phyloP scores from a whole-genome alignment of 1,284 basidiomycete genomes.

The Lignosus rhinocerotis region DNA sequence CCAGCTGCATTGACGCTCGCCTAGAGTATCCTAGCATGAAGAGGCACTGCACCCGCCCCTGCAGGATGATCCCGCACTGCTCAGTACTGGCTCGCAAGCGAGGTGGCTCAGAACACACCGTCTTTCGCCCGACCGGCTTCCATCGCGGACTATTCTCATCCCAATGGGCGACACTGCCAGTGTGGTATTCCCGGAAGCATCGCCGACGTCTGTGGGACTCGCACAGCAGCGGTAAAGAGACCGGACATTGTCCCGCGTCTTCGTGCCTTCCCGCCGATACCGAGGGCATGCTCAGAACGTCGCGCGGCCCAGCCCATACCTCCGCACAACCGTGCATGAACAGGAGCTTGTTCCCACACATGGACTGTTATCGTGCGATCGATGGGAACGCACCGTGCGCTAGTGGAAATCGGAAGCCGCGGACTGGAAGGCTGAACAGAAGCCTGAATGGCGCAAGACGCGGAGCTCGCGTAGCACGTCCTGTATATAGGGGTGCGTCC shows the following conservation, averaged over 20 bases:
- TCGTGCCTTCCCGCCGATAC: conserved; percentile 18
- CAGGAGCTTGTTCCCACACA: conserved; percentile 16
- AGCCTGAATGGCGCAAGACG: conserved; percentile 22
- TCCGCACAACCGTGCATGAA: conserved; percentile 8
- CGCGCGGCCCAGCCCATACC: conserved; percentile 6
- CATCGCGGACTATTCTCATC: conserved; percentile 5
- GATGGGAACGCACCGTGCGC: conserved; percentile 18
- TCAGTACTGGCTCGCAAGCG: conserved; percentile 6
- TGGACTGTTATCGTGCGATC: conserved; percentile 21
- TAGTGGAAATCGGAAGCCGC: conserved; percentile 23
- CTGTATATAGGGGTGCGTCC: neutral
- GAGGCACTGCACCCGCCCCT: conserved; percentile 4
- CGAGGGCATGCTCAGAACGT: conserved; percentile 11
- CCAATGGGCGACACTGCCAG: conserved; percentile 7
- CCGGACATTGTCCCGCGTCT: conserved; percentile 17
- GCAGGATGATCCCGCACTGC: conserved; percentile 5
- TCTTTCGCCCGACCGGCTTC: conserved; percentile 12
- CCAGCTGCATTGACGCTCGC: conserved; percentile 5
- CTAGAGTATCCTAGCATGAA: neutral
- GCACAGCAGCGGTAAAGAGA: conserved; percentile 4
- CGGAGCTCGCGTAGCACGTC: conserved; percentile 10
- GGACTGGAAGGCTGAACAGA: conserved; percentile 17
- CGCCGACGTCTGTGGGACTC: conserved; percentile 6
- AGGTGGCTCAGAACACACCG: conserved; percentile 15
- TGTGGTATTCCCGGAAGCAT: conserved; percentile 10